Evolutionary conservation across 176 grass and related monocot genomes (phyloP), one percentile per base, ranked within the genome.

Genomic region (Musa itinerans): DNA sequence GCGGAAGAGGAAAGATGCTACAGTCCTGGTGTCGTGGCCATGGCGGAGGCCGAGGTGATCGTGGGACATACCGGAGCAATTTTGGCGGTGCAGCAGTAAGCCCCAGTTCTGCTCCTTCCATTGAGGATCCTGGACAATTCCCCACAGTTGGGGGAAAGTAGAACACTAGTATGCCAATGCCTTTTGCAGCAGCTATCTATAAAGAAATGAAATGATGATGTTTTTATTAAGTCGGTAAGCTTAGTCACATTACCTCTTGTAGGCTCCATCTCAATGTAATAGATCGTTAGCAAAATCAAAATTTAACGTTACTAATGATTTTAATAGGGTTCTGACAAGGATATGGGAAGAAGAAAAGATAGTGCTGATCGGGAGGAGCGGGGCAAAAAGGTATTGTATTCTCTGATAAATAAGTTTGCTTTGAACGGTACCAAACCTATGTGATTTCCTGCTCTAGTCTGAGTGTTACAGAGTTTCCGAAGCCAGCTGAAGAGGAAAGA

Each of bases 161-260:
- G 24, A 24, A 24, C 1, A 24, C 24, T 68, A 15, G 11, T 13
- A 15, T 3, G 13, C 7, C 16, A 48, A 13, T 43, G 10, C 7
- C 27, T 68, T 43, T 14, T 78, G 76, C 49, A 78, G 76, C 76
- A 55, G 24, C 63, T 78, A 8, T 68, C 65, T 29, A 7, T 12
- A 22, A 68, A 68, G 26, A 68, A 68, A 43, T 26, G 11, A 68
- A 68, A 68, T 68, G 65, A 68, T 68, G 65, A 48, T 14, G 5
- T 68, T 34, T 68, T 68, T 29, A 25, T 43, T 68, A 48, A 68
- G 34, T 68, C 48, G 65, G 65, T 68, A 68, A 43, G 2, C 25
- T 27, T 8, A 62, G 15, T 7, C 17, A 62, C 17, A 7, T 62
- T 2, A 8, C 20, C 20, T 19, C 16, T 17, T 57, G 57, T 8